Evolutionary conservation across 2,329 filamentous ascomycete species (phyloP).

Genomic region (Nannizziopsis arthrosporioides): DNA sequence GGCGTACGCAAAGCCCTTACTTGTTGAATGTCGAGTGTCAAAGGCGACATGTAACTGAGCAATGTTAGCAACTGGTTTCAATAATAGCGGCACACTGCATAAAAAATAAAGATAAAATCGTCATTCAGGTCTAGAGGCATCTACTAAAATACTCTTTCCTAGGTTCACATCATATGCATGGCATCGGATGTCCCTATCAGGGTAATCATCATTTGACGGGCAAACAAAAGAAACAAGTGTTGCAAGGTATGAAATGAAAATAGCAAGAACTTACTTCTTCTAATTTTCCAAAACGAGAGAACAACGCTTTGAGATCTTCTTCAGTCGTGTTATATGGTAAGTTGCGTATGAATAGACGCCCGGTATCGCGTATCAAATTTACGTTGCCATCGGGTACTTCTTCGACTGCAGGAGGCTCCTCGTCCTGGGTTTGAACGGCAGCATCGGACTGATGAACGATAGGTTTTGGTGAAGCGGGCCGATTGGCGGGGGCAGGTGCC

Average conservation of each 20-base stretch:
- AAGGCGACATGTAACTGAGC: constrained; percentile 72
- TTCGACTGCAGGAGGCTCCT: constrained; percentile 23
- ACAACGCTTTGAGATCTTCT: constrained; percentile 61
- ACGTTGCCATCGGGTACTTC: constrained; percentile 37
- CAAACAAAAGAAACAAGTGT: constrained; percentile 15
- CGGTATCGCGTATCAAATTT: constrained; percentile 57
- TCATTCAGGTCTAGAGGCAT: constrained; percentile 82
- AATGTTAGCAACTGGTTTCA: constrained; percentile 7
- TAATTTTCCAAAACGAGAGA: constrained; percentile 58
- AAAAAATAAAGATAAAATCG: constrained; percentile 21
- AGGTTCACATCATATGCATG: constrained; percentile 75
- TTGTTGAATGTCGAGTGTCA: constrained; percentile 54
- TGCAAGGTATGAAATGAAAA: constrained; percentile 12
- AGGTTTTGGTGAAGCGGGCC: neutral
- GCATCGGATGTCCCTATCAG: constrained; percentile 99
- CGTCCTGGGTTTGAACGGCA: constrained; percentile 15
- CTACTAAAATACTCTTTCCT: constrained; percentile 99
- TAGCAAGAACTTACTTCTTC: constrained; percentile 65
- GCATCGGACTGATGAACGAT: neutral
- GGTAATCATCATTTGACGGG: constrained; percentile 70
- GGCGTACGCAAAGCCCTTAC: constrained; percentile 85
- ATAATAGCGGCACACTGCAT: constrained; percentile 14
- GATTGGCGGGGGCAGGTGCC: neutral
- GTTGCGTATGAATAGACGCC: constrained; percentile 79
- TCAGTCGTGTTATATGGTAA: constrained; percentile 69